Percentiles rank a stretch among this genome's conserved stretches.
These are phyloP conservation scores for Alternaria dauci DNA, from an alignment of 2,329 filamentous ascomycete species.

Conservation along the genomic window DNA sequence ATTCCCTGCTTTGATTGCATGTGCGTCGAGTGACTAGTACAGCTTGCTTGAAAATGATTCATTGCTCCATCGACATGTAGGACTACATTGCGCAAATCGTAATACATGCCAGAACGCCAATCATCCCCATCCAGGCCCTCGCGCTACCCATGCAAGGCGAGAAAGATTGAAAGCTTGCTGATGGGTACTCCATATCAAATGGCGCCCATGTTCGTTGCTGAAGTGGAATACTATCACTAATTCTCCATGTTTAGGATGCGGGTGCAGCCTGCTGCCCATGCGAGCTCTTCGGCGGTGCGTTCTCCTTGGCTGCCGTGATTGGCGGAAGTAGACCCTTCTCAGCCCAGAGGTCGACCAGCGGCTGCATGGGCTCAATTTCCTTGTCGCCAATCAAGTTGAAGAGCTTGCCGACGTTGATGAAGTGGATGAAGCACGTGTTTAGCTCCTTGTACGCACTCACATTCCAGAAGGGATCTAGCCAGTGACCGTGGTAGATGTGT, in stretches of 20 bases:
- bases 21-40: background rate
- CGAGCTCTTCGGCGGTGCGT: conserved; percentile 27
- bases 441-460: conserved; percentile 59
- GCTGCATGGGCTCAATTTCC: conserved; percentile 95
- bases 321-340: conserved; percentile 83
- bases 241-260: conserved; percentile 11
- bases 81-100: conserved; percentile 11
- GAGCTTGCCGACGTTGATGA: conserved; percentile 74
- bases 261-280: conserved; percentile 29
- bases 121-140: conserved; percentile 3
- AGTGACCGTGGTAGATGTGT: conserved; percentile 62
- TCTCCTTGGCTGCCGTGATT: conserved; percentile 30
- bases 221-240: background rate
- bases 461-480: conserved; percentile 61
- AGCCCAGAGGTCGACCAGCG: conserved; percentile 89
- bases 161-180: conserved; percentile 17
- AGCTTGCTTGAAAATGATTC: background rate
- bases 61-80: conserved; percentile 15
- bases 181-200: conserved; percentile 21
- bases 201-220: background rate
- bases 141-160: conserved; percentile 19
- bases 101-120: conserved; percentile 22
- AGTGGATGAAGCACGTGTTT: conserved; percentile 64
- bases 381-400: conserved; percentile 80
- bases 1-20: conserved; percentile 33